These are phyloP conservation scores for Taxillus chinensis DNA, from an alignment of 164 flowering plant genomes.

Conservation along the genomic window DNA sequence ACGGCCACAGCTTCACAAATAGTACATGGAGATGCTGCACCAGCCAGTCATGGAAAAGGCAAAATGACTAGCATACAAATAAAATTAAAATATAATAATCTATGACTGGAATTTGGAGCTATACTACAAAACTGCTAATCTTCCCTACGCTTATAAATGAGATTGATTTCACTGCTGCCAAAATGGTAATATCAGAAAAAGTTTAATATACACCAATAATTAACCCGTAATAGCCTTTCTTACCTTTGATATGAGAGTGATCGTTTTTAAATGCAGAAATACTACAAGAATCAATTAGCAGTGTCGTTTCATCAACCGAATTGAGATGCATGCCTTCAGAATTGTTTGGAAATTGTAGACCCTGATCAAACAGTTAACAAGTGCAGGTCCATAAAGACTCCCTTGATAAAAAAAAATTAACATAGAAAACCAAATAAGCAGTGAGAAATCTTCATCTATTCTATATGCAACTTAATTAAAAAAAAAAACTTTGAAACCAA, in stretches of 20 bases:
- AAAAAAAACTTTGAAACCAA: background rate
- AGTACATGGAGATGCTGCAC: background rate
- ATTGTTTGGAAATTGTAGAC: constrained; percentile 16
- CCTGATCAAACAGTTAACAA: constrained; percentile 16
- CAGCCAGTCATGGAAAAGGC: too few species aligned
- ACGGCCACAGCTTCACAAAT: constrained; percentile 1
- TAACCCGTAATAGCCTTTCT: too few species aligned
- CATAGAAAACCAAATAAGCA: background rate
- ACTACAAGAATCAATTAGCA: constrained; percentile 5
- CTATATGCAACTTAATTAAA: background rate
- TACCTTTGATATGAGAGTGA: constrained; percentile 15
- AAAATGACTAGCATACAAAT: too few species aligned
- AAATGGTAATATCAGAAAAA: too few species aligned
- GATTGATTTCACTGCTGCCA: too few species aligned
- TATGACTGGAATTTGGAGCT: background rate
- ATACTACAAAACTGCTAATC: constrained; percentile 19
- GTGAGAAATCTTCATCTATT: background rate
- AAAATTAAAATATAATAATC: background rate
- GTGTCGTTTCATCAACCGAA: constrained; percentile 16
- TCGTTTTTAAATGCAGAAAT: background rate
- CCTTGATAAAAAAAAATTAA: background rate
- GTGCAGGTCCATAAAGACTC: constrained; percentile 8
- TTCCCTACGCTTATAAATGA: constrained; percentile 4
- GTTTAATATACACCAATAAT: too few species aligned
- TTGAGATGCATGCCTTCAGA: constrained; percentile 13